phyloP scores from a whole-genome alignment of 495 filamentous ascomycete species.

The Parachaetomium inaequale region DNA sequence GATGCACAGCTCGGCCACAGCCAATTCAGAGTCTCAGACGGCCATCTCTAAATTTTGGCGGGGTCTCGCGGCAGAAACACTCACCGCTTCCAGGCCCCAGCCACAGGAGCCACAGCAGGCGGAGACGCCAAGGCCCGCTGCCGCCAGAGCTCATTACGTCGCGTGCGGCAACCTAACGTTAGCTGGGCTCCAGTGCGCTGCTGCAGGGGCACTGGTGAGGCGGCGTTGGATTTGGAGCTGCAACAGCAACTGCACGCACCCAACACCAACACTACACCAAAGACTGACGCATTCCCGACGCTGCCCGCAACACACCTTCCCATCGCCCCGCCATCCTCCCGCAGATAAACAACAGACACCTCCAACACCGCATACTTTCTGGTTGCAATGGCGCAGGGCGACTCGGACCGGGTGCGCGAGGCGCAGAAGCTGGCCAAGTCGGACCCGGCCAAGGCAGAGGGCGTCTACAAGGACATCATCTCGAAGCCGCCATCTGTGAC shows the following conservation, averaged over 20 bases:
- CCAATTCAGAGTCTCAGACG: conserved; percentile 1
- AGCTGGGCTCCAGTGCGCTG: background rate
- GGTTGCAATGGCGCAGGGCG: conserved; percentile 44
- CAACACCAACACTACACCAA: conserved; percentile 15
- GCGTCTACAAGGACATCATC: conserved; percentile 82
- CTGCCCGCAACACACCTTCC: background rate
- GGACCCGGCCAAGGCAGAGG: conserved; percentile 74
- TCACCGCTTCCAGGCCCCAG: conserved; percentile 24
- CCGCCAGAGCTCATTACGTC: conserved; percentile 30
- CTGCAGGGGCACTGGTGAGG: conserved; percentile 11
- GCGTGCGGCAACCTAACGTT: conserved; percentile 32
- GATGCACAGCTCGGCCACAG: background rate
- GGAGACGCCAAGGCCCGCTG: conserved; percentile 16
- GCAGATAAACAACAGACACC: background rate
- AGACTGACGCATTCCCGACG: background rate
- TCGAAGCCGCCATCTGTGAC: conserved; percentile 76
- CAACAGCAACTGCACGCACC: conserved; percentile 4
- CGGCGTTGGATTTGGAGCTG: conserved; percentile 26
- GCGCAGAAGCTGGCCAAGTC: conserved; percentile 77
- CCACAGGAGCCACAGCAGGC: conserved; percentile 21
- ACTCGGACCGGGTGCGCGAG: conserved; percentile 56
- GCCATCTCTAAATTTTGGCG: conserved; percentile 33
- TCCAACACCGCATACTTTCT: background rate
- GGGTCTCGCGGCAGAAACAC: conserved; percentile 30
- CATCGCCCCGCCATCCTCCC: background rate